phyloP scores from a whole-genome alignment of 1,284 basidiomycete genomes.

The Boletus semigastroideus region DNA sequence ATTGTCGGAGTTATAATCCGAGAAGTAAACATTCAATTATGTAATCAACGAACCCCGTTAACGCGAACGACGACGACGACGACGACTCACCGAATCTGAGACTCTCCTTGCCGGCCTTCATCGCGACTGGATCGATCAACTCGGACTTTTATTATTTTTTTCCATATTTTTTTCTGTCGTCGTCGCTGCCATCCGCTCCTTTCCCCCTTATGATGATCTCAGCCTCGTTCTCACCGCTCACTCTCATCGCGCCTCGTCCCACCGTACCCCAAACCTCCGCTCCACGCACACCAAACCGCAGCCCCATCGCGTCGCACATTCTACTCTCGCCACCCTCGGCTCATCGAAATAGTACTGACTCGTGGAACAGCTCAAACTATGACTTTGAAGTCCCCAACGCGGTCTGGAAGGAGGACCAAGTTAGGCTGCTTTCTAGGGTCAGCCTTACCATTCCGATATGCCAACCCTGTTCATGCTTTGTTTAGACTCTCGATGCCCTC shows the following conservation, averaged over 20 bases:
- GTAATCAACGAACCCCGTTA: constrained; percentile 15
- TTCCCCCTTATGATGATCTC: constrained; percentile 29
- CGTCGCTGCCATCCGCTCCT: constrained; percentile 31
- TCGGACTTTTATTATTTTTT: constrained; percentile 22
- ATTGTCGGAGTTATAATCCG: constrained; percentile 19
- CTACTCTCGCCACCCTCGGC: constrained; percentile 47
- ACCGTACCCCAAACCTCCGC: constrained; percentile 29
- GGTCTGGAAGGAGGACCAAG: constrained; percentile 74
- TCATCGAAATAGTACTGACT: constrained; percentile 73
- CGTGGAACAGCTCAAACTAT: constrained; percentile 77
- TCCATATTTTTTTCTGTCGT: constrained; percentile 1
- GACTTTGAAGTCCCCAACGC: constrained; percentile 55
- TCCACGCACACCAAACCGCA: constrained; percentile 52
- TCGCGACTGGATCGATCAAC: constrained; percentile 6
- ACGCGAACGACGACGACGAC: constrained; percentile 26
- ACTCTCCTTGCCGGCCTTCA: constrained; percentile 22
- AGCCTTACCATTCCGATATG: constrained; percentile 25
- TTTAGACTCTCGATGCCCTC: constrained; percentile 71
- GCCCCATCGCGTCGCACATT: constrained; percentile 45
- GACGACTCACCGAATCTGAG: constrained; percentile 12
- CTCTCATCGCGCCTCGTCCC: constrained; percentile 52
- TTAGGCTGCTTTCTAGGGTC: constrained; percentile 64
- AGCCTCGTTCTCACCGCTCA: constrained; percentile 46
- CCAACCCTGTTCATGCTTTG: constrained; percentile 6
- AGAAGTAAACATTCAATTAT: constrained; percentile 26